Conservation (phyloP, 2,329 filamentous ascomycete genomes). For the Simplicillium sp. region DNA sequence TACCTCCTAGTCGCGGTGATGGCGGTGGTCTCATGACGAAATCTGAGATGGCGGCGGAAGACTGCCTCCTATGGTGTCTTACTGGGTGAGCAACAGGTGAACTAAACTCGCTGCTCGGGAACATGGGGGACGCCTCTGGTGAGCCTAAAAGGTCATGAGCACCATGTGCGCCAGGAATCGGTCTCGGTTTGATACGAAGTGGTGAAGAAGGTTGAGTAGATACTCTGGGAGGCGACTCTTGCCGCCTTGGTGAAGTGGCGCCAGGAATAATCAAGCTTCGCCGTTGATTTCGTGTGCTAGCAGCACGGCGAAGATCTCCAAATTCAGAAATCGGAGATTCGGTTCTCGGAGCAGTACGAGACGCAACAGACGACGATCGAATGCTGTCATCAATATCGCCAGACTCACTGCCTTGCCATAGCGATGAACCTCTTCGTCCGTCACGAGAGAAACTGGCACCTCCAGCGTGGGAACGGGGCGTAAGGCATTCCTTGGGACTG, state of each 20-base stretch:
- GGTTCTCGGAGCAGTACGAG: constrained; percentile 58
- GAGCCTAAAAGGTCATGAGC: constrained; percentile 62
- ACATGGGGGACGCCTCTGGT: constrained; percentile 81
- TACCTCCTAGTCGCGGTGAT: constrained; percentile 72
- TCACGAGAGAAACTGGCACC: constrained; percentile 45
- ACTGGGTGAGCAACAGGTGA: constrained; percentile 56
- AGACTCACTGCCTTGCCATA: constrained; percentile 74
- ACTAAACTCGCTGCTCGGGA: constrained; percentile 72
- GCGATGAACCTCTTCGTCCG: constrained; percentile 61
- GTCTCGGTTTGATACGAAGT: constrained; percentile 76
- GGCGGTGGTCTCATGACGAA: constrained; percentile 58
- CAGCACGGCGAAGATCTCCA: constrained; percentile 62
- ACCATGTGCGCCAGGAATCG: constrained; percentile 48
- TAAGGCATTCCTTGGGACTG: constrained; percentile 85
- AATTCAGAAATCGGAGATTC: constrained; percentile 90
- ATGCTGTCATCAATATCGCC: constrained; percentile 84
- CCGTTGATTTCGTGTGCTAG: constrained; percentile 75
- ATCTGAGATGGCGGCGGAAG: constrained; percentile 76
- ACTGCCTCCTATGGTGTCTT: constrained; percentile 76
- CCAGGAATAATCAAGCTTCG: constrained; percentile 77
- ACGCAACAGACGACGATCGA: constrained; percentile 67
- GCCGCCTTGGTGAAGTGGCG: constrained; percentile 68
- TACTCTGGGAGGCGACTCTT: constrained; percentile 77
- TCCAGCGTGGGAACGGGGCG: constrained; percentile 72
- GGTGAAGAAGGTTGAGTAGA: constrained; percentile 75